A percentile compares a stretch with the other conserved stretches of the same genome.
phyloP scores from a whole-genome alignment of 208 protist species.

The Wallacemonas sp. region DNA sequence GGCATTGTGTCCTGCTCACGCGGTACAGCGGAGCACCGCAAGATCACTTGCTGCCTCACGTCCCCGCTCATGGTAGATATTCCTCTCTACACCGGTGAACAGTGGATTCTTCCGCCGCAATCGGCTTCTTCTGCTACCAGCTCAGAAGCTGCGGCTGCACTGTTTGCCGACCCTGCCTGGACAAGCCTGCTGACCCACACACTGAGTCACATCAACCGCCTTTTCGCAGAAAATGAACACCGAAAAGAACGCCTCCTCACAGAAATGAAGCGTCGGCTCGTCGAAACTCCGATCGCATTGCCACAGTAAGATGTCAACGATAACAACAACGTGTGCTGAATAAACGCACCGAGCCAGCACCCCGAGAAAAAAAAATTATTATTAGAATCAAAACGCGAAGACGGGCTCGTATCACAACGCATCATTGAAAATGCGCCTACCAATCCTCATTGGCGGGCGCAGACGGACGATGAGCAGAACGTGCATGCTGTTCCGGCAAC shows the following conservation, averaged over 20 bases:
- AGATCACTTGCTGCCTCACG: slow-evolving; percentile 82
- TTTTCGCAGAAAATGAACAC: slow-evolving; percentile 63
- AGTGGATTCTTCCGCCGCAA: slow-evolving; percentile 42
- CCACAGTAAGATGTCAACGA: too few species aligned
- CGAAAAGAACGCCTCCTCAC: slow-evolving; percentile 45
- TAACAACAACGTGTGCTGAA: too few species aligned
- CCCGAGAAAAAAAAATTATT: too few species aligned
- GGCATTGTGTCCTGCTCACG: slow-evolving; percentile 73
- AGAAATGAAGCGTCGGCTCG: slow-evolving; percentile 20
- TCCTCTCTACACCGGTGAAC: slow-evolving; percentile 43
- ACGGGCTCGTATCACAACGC: too few species aligned
- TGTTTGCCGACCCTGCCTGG: slow-evolving; percentile 31
- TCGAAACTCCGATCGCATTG: too few species aligned
- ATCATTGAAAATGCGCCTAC: too few species aligned
- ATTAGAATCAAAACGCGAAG: too few species aligned
- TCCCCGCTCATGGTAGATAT: slow-evolving; percentile 67
- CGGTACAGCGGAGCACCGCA: slow-evolving; percentile 42
- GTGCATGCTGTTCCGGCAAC: too few species aligned
- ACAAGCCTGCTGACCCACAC: slow-evolving; percentile 28
- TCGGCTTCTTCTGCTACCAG: too few species aligned
- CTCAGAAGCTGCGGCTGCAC: not conserved
- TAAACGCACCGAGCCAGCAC: too few species aligned
- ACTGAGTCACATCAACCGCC: slow-evolving; percentile 47
- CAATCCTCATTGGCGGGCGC: too few species aligned
- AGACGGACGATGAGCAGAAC: too few species aligned